phyloP scores from a whole-genome alignment of 108 stramenopile genomes.

The Pseudonitzschia pungens region DNA sequence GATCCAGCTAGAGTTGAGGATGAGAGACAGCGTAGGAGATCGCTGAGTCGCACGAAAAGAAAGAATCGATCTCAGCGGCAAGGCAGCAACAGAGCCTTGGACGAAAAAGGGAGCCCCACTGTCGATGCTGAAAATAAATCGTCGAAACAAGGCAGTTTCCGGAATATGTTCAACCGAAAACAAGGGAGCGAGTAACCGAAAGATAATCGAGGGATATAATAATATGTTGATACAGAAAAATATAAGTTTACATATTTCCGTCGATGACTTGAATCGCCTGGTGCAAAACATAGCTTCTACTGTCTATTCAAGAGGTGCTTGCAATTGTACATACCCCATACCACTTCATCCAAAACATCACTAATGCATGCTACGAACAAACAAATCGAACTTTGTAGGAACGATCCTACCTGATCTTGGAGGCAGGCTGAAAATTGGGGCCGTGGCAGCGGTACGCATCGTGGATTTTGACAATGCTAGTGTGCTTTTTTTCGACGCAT shows the following conservation, averaged over 20 bases:
- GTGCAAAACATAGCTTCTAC: too few species aligned
- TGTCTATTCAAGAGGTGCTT: too few species aligned
- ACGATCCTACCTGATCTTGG: too few species aligned
- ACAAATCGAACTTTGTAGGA: too few species aligned
- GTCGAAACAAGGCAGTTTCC: conserved; percentile 1
- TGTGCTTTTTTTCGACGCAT: too few species aligned
- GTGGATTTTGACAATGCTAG: too few species aligned
- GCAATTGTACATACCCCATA: too few species aligned
- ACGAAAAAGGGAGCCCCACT: not conserved
- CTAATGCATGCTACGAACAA: too few species aligned
- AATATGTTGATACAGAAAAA: not conserved
- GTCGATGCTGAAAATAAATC: not conserved
- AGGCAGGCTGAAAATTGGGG: too few species aligned
- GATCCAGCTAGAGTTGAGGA: not conserved
- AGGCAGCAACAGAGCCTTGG: not conserved
- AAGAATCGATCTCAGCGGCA: conserved; percentile 6
- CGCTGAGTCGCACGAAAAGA: not conserved
- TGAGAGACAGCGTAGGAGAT: not conserved
- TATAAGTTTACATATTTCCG: not conserved
- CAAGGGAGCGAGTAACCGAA: conserved; percentile 4
- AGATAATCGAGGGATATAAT: not conserved
- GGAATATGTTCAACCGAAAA: conserved; percentile 14
- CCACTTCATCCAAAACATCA: too few species aligned
- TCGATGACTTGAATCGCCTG: not conserved
- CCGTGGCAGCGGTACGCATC: too few species aligned